These are phyloP conservation scores for Trypanosoma avium DNA, from an alignment of 208 protist species.

Conservation along the genomic window DNA sequence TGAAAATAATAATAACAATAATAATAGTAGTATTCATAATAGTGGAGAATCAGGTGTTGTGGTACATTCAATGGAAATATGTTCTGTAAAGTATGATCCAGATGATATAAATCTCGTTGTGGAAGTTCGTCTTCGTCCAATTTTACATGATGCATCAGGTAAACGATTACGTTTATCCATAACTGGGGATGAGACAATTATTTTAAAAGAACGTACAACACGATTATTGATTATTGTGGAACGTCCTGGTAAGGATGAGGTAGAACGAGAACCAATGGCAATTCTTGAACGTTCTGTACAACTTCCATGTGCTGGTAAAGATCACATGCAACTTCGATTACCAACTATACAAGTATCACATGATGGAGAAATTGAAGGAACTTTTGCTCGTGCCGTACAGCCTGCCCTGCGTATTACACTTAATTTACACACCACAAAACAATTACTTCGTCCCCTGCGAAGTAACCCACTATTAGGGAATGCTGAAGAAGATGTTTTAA, in stretches of 20 bases:
- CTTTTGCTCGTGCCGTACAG: conserved; percentile 43
- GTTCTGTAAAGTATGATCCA: conserved; percentile 47
- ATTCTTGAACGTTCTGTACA: conserved; percentile 59
- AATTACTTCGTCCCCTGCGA: conserved; percentile 46
- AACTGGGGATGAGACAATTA: conserved; percentile 50
- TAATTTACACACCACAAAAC: conserved; percentile 32
- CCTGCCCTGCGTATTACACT: conserved; percentile 57
- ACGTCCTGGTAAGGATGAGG: not conserved
- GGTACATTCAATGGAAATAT: conserved; percentile 53
- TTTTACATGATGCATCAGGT: conserved; percentile 42
- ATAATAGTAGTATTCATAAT: too few relatives aligned
- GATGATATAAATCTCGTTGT: conserved; percentile 33
- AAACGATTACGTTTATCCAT: conserved; percentile 37
- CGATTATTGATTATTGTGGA: conserved; percentile 70
- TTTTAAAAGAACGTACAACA: conserved; percentile 55
- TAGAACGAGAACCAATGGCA: conserved; percentile 30
- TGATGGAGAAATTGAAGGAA: conserved; percentile 48
- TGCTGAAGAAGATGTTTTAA: conserved; percentile 59
- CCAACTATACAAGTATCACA: conserved; percentile 45
- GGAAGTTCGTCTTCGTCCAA: conserved; percentile 62
- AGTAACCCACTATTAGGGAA: conserved; percentile 55
- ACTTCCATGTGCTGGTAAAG: conserved; percentile 33
- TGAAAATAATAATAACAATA: conserved; percentile 11
- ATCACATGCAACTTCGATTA: conserved; percentile 52
- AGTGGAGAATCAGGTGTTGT: conserved; percentile 42